These are phyloP conservation scores for Trichomonas vaginalis DNA, from an alignment of 208 protist genomes.

Conservation along the genomic window DNA sequence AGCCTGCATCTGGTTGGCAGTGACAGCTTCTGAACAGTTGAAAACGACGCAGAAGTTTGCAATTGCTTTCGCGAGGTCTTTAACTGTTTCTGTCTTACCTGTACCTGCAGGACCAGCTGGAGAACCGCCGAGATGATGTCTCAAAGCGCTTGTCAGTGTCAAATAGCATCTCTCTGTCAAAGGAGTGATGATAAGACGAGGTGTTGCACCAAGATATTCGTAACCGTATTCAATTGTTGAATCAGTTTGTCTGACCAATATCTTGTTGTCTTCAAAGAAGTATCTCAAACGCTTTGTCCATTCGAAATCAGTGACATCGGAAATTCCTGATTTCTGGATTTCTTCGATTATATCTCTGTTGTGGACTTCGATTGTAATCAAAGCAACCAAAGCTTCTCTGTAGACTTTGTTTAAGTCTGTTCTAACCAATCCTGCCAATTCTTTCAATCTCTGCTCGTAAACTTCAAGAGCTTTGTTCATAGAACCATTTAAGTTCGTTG, in stretches of 20 bases:
- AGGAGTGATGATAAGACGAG: constrained; percentile 48
- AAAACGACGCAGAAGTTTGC: constrained; percentile 55
- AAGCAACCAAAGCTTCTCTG: constrained; percentile 85
- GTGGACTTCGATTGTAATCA: constrained; percentile 94
- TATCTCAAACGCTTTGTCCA: constrained; percentile 52
- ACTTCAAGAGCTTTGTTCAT: constrained; percentile 69
- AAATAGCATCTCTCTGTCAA: constrained; percentile 53
- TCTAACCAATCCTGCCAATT: constrained; percentile 75
- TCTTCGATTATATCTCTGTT: constrained; percentile 45
- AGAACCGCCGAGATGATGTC: constrained; percentile 47
- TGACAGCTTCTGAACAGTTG: constrained; percentile 52
- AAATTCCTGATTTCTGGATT: constrained; percentile 57
- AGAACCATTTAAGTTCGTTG: background rate
- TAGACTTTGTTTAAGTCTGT: constrained; percentile 39
- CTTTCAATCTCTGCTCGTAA: constrained; percentile 68
- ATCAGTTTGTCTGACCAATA: constrained; percentile 32
- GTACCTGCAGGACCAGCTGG: constrained; percentile 53
- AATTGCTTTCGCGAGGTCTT: constrained; percentile 51
- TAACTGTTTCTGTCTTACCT: constrained; percentile 54
- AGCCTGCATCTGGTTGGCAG: constrained; percentile 69
- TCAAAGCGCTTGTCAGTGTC: constrained; percentile 52
- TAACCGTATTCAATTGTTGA: constrained; percentile 36
- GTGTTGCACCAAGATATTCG: constrained; percentile 42
- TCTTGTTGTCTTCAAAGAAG: constrained; percentile 43
- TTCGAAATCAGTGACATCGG: constrained; percentile 59